These are phyloP conservation scores for Adansonia grandidieri DNA, from an alignment of 441 rosid genomes.

Conservation along the genomic window DNA sequence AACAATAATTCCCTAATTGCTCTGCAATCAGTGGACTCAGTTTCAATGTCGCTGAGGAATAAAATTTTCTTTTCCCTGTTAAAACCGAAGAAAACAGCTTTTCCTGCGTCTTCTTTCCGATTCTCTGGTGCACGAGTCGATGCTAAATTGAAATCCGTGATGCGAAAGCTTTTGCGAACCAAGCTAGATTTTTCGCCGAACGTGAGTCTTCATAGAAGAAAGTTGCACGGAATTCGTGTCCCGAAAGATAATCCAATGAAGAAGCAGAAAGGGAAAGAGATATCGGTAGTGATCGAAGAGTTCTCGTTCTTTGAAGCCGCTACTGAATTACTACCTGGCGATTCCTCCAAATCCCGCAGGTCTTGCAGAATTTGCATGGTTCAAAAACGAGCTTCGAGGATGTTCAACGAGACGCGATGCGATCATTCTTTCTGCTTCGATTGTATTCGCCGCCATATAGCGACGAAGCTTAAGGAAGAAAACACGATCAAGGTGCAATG, in stretches of 20 bases:
- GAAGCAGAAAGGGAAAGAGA: neutral
- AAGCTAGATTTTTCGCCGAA: neutral
- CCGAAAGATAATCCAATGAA: neutral
- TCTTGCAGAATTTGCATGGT: neutral
- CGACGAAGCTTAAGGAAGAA: neutral
- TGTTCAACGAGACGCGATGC: neutral
- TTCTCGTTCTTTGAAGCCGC: neutral
- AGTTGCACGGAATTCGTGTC: neutral
- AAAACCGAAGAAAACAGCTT: too few relatives aligned
- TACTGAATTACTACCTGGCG: neutral
- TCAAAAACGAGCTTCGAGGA: neutral
- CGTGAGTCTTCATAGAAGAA: neutral
- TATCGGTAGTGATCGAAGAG: neutral
- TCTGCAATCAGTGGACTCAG: too few relatives aligned
- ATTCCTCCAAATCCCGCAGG: neutral
- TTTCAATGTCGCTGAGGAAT: too few relatives aligned
- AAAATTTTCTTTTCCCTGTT: too few relatives aligned
- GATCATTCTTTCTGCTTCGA: neutral
- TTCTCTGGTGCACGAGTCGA: too few relatives aligned
- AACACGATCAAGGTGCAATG: neutral
- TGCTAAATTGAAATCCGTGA: too few relatives aligned
- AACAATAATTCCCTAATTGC: too few relatives aligned
- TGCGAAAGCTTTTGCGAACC: neutral
- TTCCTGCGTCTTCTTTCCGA: too few relatives aligned
- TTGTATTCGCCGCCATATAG: neutral